Conservation (phyloP, 345 rosid genomes). For the Citrus sinensis region DNA sequence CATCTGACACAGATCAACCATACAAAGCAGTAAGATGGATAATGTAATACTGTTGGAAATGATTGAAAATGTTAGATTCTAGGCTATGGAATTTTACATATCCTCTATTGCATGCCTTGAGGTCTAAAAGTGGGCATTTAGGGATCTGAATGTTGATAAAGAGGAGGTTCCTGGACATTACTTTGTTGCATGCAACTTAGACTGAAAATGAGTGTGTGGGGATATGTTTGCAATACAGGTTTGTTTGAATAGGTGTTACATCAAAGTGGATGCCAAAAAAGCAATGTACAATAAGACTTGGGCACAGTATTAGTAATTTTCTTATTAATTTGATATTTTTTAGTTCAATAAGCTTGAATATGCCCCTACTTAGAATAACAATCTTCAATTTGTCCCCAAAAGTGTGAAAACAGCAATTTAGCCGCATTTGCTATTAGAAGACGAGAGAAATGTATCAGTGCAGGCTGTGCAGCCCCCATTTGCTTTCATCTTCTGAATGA, state of each 20-base stretch:
- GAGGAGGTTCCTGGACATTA: neutral
- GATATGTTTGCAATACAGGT: neutral
- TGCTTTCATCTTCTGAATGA: too few relatives aligned
- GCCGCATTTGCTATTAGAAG: too few relatives aligned
- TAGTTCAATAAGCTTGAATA: too few relatives aligned
- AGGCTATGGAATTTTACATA: neutral
- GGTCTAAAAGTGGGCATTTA: neutral
- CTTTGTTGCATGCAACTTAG: neutral
- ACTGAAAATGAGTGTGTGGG: neutral
- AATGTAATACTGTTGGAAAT: neutral
- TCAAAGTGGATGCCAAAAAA: neutral
- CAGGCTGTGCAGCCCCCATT: too few relatives aligned
- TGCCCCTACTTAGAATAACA: too few relatives aligned
- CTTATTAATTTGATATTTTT: too few relatives aligned
- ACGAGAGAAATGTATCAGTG: too few relatives aligned
- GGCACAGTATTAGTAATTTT: neutral
- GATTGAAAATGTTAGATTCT: neutral
- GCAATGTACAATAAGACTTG: neutral
- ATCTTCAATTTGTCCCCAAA: too few relatives aligned
- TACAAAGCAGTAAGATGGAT: neutral
- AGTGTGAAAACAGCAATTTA: too few relatives aligned
- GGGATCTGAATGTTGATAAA: neutral
- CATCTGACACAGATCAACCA: neutral
- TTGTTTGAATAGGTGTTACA: neutral
- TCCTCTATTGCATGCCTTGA: neutral